Evolutionary conservation across 2,329 filamentous ascomycete genomes (phyloP), one percentile per base, ranked within the genome.

Genomic region (Talaromyces pinophilus): DNA sequence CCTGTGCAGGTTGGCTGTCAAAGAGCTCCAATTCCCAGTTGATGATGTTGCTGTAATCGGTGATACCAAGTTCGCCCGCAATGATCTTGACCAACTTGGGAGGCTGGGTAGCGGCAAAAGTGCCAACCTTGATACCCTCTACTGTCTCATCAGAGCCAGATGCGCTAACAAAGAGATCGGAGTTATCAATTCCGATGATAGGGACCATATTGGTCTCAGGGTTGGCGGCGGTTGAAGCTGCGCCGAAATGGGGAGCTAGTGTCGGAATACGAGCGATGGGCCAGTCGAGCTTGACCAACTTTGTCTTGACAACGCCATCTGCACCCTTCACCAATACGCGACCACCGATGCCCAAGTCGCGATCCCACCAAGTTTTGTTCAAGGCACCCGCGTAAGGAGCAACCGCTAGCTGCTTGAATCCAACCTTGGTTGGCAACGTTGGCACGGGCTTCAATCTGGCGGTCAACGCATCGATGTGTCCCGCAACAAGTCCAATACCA

Each of bases 1-100:
- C 86, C 48, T 90, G 88, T 0, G 93, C 93, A 8, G 93, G 92
- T 77, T 97, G 93, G 3, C 87, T 87, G 79, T 98, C 95, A 76
- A 90, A 99, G 38, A 99, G 89, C 81, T 99, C 95, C 44, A 98
- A 87, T 76, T 99, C 95, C 95, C 95, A 99, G 82, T 95, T 96
- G 66, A 97, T 82, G 69, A 99, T 97, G 62, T 85, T 86, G 71
- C 84, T 86, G 76, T 90, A 88, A 68, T 92, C 87, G 62, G 83
- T 81, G 68, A 98, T 87, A 35, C 87, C 87, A n/a, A 98, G 85
- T 76, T 95, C 86, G 15, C 85, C 85, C 7, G 90, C 87, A 74
- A 99, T 96, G 22, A 92, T 87, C 76, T 90, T 88, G 67, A 98
- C 92, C 22, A 99, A 86, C 69, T 89, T 88, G 33, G 91, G 89